These are phyloP conservation scores for Saussurea involucrata DNA, from an alignment of 129 eudicot genomes.

Conservation along the genomic window DNA sequence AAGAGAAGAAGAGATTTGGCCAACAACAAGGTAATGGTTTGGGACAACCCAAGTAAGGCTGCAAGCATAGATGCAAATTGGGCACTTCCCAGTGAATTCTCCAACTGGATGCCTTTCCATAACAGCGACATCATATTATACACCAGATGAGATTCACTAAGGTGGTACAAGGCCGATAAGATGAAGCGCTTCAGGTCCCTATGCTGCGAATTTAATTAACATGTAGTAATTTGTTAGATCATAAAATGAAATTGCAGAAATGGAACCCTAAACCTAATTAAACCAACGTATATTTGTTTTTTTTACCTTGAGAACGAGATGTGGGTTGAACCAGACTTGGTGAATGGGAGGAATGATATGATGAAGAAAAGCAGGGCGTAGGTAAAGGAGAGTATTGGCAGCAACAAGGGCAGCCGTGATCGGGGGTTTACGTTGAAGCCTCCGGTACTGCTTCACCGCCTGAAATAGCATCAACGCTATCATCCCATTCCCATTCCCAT, in stretches of 20 bases:
- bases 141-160: slow-evolving; percentile 71
- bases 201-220: slow-evolving; percentile 34
- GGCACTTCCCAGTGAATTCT: slow-evolving; percentile 64
- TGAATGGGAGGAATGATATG: slow-evolving; percentile 55
- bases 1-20: slow-evolving; percentile 70
- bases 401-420: slow-evolving; percentile 84
- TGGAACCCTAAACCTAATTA: background rate
- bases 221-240: too few species aligned
- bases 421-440: slow-evolving; percentile 79
- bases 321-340: slow-evolving; percentile 74
- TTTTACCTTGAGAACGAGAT: slow-evolving; percentile 90
- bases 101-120: slow-evolving; percentile 94
- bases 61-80: slow-evolving; percentile 82
- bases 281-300: too few species aligned
- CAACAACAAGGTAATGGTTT: slow-evolving; percentile 72
- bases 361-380: slow-evolving; percentile 60
- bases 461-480: slow-evolving; percentile 59
- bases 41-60: slow-evolving; percentile 69
- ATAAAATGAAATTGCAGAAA: too few species aligned
- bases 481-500: slow-evolving; percentile 59
- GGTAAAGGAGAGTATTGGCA: slow-evolving; percentile 66
- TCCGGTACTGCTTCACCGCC: slow-evolving; percentile 56
- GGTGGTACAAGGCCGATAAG: slow-evolving; percentile 83
- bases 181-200: slow-evolving; percentile 73
- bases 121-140: slow-evolving; percentile 91